phyloP scores from a whole-genome alignment of 768 basidiomycete genomes.

The Pholiota microspora region DNA sequence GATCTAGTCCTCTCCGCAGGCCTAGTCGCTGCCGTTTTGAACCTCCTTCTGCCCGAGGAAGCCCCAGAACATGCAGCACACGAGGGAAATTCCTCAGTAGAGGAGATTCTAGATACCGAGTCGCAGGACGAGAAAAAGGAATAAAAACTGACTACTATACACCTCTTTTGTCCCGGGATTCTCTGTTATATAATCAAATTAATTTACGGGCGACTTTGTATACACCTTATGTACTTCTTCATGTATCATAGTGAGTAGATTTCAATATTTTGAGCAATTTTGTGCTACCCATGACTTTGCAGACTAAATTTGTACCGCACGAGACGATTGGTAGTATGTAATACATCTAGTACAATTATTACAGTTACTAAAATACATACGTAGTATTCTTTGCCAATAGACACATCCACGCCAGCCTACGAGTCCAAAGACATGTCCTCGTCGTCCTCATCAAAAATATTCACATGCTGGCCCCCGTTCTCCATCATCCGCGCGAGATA shows the following conservation, averaged over 20 bases:
- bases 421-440: conserved; percentile 17
- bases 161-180: neutral
- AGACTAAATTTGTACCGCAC: no score
- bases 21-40: conserved; percentile 56
- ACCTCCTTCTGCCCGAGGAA: conserved; percentile 49
- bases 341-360: conserved; percentile 6
- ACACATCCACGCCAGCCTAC: neutral
- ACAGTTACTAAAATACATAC: conserved; percentile 4
- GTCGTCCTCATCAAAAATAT: conserved; percentile 16
- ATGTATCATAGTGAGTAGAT: no score
- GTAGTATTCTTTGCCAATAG: no score
- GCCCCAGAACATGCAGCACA: conserved; percentile 21
- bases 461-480: conserved; percentile 16
- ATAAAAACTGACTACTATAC: neutral
- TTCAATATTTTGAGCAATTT: no score
- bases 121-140: conserved; percentile 19
- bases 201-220: no score
- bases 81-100: conserved; percentile 17
- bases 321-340: no score
- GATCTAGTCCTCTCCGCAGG: conserved; percentile 43
- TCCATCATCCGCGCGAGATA: conserved; percentile 8
- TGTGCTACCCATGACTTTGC: no score
- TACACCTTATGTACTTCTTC: no score
- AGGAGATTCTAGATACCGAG: conserved; percentile 27
- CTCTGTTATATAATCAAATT: neutral